A percentile compares a stretch with the other conserved stretches of the same genome.
Conservation (phyloP, 352 stramenopile genomes). For the Saprolegnia parasitica region DNA sequence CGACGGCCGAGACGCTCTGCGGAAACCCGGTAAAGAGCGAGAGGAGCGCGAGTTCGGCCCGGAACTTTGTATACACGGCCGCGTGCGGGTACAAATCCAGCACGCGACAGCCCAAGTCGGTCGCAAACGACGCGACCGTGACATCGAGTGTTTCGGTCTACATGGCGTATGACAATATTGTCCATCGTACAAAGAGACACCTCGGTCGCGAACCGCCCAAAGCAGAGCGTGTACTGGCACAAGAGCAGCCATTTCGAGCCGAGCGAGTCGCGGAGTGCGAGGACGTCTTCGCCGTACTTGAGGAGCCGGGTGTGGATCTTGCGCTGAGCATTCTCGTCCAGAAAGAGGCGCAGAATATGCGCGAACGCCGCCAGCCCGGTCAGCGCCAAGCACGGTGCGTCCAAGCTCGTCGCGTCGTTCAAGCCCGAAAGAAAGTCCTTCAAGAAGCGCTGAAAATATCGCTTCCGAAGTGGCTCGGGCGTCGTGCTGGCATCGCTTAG, state of each 20-base stretch:
- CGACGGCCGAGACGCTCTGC: conserved; percentile 45
- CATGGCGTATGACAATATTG: background rate
- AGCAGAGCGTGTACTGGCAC: conserved; percentile 24
- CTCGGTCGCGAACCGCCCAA: conserved; percentile 8
- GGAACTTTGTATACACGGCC: conserved; percentile 31
- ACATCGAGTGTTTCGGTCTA: conserved; percentile 5
- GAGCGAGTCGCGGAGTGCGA: conserved; percentile 48
- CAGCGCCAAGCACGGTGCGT: conserved; percentile 45
- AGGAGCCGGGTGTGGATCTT: conserved; percentile 71
- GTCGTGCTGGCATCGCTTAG: conserved; percentile 45
- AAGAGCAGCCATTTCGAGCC: conserved; percentile 25
- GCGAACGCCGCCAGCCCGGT: conserved; percentile 49
- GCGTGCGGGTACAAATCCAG: conserved; percentile 16
- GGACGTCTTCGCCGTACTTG: conserved; percentile 60
- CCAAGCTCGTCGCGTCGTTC: conserved; percentile 39
- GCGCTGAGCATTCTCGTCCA: conserved; percentile 42
- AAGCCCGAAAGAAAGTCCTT: conserved; percentile 64
- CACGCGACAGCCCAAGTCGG: conserved; percentile 5
- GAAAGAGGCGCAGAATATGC: conserved; percentile 43
- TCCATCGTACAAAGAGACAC: background rate
- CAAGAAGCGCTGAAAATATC: conserved; percentile 61
- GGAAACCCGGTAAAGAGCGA: conserved; percentile 38
- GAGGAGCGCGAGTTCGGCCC: conserved; percentile 55
- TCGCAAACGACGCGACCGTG: conserved; percentile 9
- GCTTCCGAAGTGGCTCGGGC: conserved; percentile 39